A percentile compares a stretch with the other conserved stretches of the same genome.
Conservation (phyloP, 2,329 filamentous ascomycete species). For the Colletotrichum sublineola region DNA sequence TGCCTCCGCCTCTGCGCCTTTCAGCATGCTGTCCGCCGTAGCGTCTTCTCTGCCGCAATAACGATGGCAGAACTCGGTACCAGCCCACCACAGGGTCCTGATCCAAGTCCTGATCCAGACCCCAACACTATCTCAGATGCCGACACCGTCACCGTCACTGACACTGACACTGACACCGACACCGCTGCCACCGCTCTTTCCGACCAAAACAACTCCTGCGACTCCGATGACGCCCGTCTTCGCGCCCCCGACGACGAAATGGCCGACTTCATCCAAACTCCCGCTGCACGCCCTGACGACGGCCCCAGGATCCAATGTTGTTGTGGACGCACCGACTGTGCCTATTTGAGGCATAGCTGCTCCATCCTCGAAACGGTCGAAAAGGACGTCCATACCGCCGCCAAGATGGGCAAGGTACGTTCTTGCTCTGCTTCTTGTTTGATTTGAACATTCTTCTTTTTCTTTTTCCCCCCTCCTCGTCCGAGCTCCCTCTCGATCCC, state of each 20-base stretch:
- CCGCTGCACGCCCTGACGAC: slow-evolving; percentile 40
- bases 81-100: not conserved
- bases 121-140: slow-evolving; percentile 5
- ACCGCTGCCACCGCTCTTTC: not conserved
- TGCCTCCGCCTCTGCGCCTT: slow-evolving; percentile 20
- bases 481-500: not conserved
- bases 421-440: slow-evolving; percentile 28
- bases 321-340: slow-evolving; percentile 85
- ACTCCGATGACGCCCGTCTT: slow-evolving; percentile 26
- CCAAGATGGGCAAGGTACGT: slow-evolving; percentile 91
- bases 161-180: slow-evolving; percentile 20
- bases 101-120: not conserved
- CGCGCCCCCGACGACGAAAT: slow-evolving; percentile 38
- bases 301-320: slow-evolving; percentile 75
- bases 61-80: slow-evolving; percentile 37
- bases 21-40: slow-evolving; percentile 38
- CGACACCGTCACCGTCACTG: not conserved
- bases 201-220: not conserved
- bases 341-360: slow-evolving; percentile 85
- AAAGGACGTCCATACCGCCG: slow-evolving; percentile 88
- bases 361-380: slow-evolving; percentile 84
- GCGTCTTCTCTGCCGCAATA: slow-evolving; percentile 36
- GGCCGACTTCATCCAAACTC: slow-evolving; percentile 41
- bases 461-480: not conserved
- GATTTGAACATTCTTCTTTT: not conserved